Percentiles rank a stretch among this genome's conserved stretches.
phyloP scores from a whole-genome alignment of 306 rosid species.

The Acacia melanoxylon region DNA sequence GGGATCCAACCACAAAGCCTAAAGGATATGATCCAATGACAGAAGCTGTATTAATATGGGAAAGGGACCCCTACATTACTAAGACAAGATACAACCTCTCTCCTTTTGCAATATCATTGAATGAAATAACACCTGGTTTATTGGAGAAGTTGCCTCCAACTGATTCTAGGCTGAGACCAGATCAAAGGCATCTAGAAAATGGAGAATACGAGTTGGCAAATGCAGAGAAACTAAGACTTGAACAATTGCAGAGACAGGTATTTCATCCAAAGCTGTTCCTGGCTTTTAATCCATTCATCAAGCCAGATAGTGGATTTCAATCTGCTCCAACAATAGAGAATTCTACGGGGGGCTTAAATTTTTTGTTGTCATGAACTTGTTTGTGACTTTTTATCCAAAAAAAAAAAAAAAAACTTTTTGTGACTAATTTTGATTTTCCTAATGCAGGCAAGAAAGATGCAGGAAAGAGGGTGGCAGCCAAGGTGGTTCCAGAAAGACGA shows the following conservation, averaged over 20 bases:
- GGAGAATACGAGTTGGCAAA: constrained; percentile 94
- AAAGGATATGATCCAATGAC: constrained; percentile 98
- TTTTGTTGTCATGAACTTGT: not conserved
- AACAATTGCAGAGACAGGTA: constrained; percentile 99
- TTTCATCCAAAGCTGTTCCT: constrained; percentile 7
- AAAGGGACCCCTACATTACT: constrained; percentile 60
- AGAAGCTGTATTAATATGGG: constrained; percentile 95
- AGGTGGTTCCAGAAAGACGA: constrained; percentile 90
- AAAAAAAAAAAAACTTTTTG: no score
- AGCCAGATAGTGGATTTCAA: not conserved
- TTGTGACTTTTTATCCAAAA: no score
- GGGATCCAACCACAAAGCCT: constrained; percentile 92
- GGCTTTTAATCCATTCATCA: not conserved
- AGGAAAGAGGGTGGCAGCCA: constrained; percentile 98
- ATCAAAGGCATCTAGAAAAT: constrained; percentile 92
- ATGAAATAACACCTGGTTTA: constrained; percentile 81
- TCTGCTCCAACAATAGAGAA: constrained; percentile 4
- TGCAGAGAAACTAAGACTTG: constrained; percentile 92
- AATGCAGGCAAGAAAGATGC: constrained; percentile 92
- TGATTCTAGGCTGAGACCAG: constrained; percentile 97
- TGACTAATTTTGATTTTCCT: constrained; percentile 13
- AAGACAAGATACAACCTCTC: constrained; percentile 97
- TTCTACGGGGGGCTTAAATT: not conserved
- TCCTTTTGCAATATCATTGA: constrained; percentile 87
- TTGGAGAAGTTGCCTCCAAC: constrained; percentile 80